Percentiles rank a stretch among this genome's conserved stretches.
Evolutionary conservation across 371 early-diverging fungal genomes (phyloP).

Genomic region (Phascolomyces articulosus): DNA sequence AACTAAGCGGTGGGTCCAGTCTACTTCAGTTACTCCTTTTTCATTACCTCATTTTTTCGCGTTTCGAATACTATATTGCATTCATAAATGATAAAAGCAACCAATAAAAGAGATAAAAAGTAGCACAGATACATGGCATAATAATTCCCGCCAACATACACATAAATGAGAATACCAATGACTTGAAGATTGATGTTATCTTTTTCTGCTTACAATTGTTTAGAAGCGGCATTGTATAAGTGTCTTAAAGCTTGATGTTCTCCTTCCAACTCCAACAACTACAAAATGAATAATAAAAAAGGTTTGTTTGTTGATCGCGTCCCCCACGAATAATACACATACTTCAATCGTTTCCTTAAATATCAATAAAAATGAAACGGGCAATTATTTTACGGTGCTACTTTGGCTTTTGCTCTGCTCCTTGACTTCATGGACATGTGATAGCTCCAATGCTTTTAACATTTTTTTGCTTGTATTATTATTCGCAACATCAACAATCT

Average conservation of each 20-base stretch:
- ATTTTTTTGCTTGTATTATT: constrained; percentile 1
- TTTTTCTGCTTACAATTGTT: background rate
- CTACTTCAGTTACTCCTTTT: constrained; percentile 5
- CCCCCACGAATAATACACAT: background rate
- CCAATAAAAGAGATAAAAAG: background rate
- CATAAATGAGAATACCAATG: background rate
- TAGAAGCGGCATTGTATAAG: background rate
- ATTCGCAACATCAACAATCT: background rate
- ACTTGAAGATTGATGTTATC: background rate
- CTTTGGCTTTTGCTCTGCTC: background rate
- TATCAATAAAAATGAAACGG: background rate
- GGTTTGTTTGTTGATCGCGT: background rate
- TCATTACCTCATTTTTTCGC: constrained; percentile 3
- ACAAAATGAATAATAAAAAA: background rate
- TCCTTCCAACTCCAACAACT: background rate
- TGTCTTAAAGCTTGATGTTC: background rate
- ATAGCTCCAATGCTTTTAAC: background rate
- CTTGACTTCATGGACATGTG: background rate
- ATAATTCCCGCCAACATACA: background rate
- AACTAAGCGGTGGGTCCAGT: constrained; percentile 5
- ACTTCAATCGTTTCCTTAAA: background rate
- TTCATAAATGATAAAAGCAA: background rate
- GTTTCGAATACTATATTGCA: background rate
- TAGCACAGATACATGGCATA: constrained; percentile 1
- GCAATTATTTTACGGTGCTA: background rate